Evolutionary conservation across 2,329 filamentous ascomycete species (phyloP).

Genomic region (Pseudonectria buxi): DNA sequence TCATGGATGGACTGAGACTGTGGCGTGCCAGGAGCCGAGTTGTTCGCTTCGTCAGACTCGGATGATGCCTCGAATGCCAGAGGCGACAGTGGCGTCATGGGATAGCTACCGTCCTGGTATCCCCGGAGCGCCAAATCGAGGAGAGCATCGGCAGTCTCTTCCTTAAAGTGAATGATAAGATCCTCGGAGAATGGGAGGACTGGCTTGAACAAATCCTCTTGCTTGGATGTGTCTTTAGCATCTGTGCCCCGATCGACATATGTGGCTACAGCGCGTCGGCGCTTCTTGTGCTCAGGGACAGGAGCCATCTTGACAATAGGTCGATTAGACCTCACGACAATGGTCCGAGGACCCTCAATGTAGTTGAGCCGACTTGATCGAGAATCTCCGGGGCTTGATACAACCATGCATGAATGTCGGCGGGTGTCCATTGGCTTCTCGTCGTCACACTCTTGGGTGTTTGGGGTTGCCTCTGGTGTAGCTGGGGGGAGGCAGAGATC

Average conservation of each 20-base stretch:
- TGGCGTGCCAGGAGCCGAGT: conserved; percentile 21
- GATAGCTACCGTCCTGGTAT: conserved; percentile 29
- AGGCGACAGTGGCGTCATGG: conserved; percentile 18
- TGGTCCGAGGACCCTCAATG: conserved; percentile 23
- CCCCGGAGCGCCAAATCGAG: conserved; percentile 42
- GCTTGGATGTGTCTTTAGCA: conserved; percentile 19
- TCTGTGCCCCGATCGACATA: conserved; percentile 37
- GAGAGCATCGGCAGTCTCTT: conserved; percentile 33
- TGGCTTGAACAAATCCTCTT: conserved; percentile 28
- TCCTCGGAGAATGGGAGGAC: conserved; percentile 50
- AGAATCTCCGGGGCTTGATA: conserved; percentile 16
- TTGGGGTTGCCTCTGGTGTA: conserved; percentile 13
- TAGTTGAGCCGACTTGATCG: conserved; percentile 17
- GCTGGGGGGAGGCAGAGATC: conserved; percentile 24
- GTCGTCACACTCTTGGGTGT: conserved; percentile 7
- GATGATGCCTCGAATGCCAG: conserved; percentile 8
- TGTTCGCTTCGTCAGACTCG: conserved; percentile 12
- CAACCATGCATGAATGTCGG: conserved; percentile 22
- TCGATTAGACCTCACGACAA: conserved; percentile 24
- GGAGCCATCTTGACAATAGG: conserved; percentile 23
- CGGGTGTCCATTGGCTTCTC: conserved; percentile 8
- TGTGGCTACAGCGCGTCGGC: conserved; percentile 17
- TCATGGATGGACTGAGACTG: conserved; percentile 11
- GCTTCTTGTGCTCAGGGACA: conserved; percentile 22
- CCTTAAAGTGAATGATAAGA: conserved; percentile 47